These are phyloP conservation scores for Quercus mongolica DNA, from an alignment of 306 rosid genomes.

Conservation along the genomic window DNA sequence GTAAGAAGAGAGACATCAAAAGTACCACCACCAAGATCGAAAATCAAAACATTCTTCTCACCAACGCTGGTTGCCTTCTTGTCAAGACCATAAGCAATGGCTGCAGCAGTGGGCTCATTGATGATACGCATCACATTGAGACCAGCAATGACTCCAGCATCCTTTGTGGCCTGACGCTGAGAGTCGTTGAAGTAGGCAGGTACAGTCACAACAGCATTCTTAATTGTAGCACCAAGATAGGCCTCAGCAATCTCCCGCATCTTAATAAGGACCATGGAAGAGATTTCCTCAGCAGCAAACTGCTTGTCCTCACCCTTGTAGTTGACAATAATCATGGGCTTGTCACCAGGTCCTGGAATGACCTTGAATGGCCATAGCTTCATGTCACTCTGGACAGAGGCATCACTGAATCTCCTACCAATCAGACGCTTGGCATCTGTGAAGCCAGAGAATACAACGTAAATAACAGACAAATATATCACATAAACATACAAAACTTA, in stretches of 20 bases:
- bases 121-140: constrained; percentile 66
- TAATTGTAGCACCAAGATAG: constrained; percentile 44
- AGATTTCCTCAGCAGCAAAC: constrained; percentile 64
- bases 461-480: not conserved
- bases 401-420: constrained; percentile 49
- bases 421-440: constrained; percentile 69
- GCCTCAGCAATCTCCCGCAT: constrained; percentile 77
- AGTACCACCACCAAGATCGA: constrained; percentile 70
- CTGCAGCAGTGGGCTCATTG: constrained; percentile 72
- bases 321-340: constrained; percentile 64
- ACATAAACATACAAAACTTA: not conserved
- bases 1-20: constrained; percentile 74
- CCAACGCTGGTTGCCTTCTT: constrained; percentile 55
- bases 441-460: not conserved
- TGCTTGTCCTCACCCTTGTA: constrained; percentile 61
- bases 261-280: constrained; percentile 63
- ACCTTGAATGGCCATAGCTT: constrained; percentile 75
- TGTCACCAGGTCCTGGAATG: constrained; percentile 41
- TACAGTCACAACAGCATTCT: constrained; percentile 63
- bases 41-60: constrained; percentile 64
- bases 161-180: constrained; percentile 72
- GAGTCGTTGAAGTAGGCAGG: constrained; percentile 71
- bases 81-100: constrained; percentile 74
- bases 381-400: constrained; percentile 60
- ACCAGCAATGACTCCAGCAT: constrained; percentile 63